These are phyloP conservation scores for Penicillium atrosanguineum DNA, from an alignment of 495 filamentous ascomycete species.

Conservation along the genomic window DNA sequence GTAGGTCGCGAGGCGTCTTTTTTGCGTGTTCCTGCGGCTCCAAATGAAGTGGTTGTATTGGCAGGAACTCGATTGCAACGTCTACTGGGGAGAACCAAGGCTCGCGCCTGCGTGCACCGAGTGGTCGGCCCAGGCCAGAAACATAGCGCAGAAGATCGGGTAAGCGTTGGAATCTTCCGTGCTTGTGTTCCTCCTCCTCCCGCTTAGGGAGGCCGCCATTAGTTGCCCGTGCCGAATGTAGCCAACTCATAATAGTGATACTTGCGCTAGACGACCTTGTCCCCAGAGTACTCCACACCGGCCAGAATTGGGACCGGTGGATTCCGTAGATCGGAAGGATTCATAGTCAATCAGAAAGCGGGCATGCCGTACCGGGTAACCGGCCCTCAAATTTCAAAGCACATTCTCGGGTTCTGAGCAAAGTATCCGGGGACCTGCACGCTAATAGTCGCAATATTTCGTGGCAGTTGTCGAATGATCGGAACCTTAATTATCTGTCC, in stretches of 20 bases:
- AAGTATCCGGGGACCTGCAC: no score
- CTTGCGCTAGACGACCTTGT: neutral
- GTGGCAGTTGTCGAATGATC: no score
- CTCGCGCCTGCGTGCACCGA: constrained; percentile 15
- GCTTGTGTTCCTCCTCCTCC: constrained; percentile 2
- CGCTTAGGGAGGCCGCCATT: neutral
- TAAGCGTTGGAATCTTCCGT: constrained; percentile 15
- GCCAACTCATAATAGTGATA: neutral
- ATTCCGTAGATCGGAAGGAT: neutral
- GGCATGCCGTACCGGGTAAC: no score
- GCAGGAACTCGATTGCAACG: constrained; percentile 13
- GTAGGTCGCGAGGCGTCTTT: constrained; percentile 11
- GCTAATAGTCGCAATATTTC: no score
- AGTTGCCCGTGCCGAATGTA: neutral
- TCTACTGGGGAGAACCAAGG: constrained; percentile 10
- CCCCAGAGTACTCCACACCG: neutral
- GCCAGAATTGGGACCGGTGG: neutral
- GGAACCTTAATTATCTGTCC: no score
- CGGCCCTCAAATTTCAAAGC: no score
- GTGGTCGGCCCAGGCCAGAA: constrained; percentile 2
- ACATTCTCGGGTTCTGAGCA: no score
- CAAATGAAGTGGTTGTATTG: constrained; percentile 13
- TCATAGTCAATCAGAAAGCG: neutral
- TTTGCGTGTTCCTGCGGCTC: constrained; percentile 4
- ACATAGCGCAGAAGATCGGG: neutral